Evolutionary conservation across 2,329 filamentous ascomycete species (phyloP).

Genomic region (Nemania bipapillata): DNA sequence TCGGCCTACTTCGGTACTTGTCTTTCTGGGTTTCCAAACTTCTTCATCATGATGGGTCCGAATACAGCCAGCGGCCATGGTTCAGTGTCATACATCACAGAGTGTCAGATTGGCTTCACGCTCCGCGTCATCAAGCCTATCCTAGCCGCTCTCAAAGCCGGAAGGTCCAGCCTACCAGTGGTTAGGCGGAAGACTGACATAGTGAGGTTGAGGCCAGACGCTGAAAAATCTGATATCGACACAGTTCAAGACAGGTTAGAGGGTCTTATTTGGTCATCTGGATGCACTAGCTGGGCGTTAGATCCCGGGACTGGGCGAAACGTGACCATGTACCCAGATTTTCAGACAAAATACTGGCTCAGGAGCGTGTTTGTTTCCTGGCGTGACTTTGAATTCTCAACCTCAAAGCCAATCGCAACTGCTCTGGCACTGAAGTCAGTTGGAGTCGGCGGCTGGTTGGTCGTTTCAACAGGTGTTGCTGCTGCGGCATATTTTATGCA

Average conservation of each 20-base stretch:
- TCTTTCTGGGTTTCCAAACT: constrained; percentile 31
- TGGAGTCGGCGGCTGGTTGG: constrained; percentile 18
- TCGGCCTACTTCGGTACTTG: constrained; percentile 35
- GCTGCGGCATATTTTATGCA: not conserved
- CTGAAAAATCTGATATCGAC: constrained; percentile 28
- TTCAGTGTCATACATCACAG: constrained; percentile 17
- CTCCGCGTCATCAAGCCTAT: constrained; percentile 33
- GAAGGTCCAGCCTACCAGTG: constrained; percentile 25
- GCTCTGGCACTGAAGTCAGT: constrained; percentile 1
- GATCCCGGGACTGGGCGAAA: constrained; percentile 24
- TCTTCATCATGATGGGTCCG: constrained; percentile 33
- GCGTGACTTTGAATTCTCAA: constrained; percentile 31
- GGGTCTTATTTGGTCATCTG: constrained; percentile 21
- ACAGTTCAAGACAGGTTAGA: constrained; percentile 22
- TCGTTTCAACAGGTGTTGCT: constrained; percentile 16
- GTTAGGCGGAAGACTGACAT: constrained; percentile 24
- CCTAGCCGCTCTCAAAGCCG: constrained; percentile 25
- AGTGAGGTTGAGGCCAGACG: constrained; percentile 26
- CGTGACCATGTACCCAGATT: constrained; percentile 33
- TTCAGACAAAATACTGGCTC: constrained; percentile 33
- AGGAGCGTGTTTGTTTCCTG: constrained; percentile 28
- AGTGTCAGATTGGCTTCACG: constrained; percentile 33
- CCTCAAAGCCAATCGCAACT: constrained; percentile 6
- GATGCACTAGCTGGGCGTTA: constrained; percentile 28
- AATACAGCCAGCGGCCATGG: constrained; percentile 35